Evolutionary conservation across 306 rosid species (phyloP), one percentile per base, ranked within the genome.

Genomic region (Pueraria montana): DNA sequence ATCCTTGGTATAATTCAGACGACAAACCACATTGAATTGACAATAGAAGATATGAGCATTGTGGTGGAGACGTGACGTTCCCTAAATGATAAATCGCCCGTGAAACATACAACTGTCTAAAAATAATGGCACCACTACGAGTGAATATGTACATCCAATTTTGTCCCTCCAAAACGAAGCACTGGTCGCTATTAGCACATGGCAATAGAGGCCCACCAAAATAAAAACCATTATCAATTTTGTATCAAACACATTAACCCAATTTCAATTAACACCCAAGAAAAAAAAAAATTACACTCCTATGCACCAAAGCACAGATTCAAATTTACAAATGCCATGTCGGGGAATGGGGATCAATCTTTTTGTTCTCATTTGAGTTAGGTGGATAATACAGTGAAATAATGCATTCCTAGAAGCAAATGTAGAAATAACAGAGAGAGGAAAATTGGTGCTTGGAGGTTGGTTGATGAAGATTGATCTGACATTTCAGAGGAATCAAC

Each of bases 401-500:
- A 26, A 23, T 81, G 84, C 79, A 84, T 20, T 62, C 45, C 84
- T 53, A 89, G 81, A 42, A 27, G 23, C 26, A 67, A 81, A 79
- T 42, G 86, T 67, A 91, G 32, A 27, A 87, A 78, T 3, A 88
- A 65, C 10, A 88, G 12, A 86, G 83, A 72, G 45, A 84, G 21
- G 42, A 71, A 87, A 38, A 88, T 18, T 38, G 94, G 81, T 72
- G 78, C 56, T 38, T 73, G 87, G 43, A 90, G 80, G 48, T 64
- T 79, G 23, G 24, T 61, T 62, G 97, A 84, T 5, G 92, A 84
- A 70, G 97, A 91, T 27, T 80, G 74, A 79, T 86, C 90, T 7
- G 87, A 85, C 58, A 96, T 80, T 69, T 94, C 92, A 1, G 94
- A 74, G 1, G 98, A 94, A 85, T 96, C 97, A 30, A 96, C 99